A percentile compares a stretch with the other conserved stretches of the same genome.
phyloP scores from a whole-genome alignment of 1,284 basidiomycete species.

The Takashimella tepidaria region DNA sequence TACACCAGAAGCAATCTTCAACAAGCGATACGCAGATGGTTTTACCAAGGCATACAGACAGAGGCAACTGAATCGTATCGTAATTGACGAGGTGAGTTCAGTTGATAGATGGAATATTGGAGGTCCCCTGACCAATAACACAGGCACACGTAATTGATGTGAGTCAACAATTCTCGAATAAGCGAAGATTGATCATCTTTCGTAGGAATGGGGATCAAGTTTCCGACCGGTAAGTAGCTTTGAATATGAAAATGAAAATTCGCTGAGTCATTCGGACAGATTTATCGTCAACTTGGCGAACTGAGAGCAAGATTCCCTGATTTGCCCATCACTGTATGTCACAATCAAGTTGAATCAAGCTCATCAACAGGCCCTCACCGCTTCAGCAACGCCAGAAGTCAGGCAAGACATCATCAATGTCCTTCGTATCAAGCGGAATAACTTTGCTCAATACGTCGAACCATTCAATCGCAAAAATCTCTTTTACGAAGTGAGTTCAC shows the following conservation, averaged over 20 bases:
- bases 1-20: conserved; percentile 70
- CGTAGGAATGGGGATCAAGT: conserved; percentile 76
- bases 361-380: conserved; percentile 41
- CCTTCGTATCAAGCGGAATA: conserved; percentile 36
- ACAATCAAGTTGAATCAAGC: neutral
- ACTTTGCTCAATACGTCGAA: conserved; percentile 62
- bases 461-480: conserved; percentile 76
- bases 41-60: conserved; percentile 56
- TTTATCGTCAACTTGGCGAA: conserved; percentile 64
- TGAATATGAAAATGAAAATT: too few species aligned
- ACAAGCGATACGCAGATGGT: conserved; percentile 54
- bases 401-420: conserved; percentile 66
- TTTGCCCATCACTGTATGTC: conserved; percentile 70
- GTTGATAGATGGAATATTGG: too few species aligned
- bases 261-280: too few species aligned
- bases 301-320: conserved; percentile 64
- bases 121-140: too few species aligned
- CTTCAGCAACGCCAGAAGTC: conserved; percentile 55
- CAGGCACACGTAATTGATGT: conserved; percentile 83
- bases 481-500: conserved; percentile 62
- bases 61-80: conserved; percentile 61
- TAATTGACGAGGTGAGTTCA: conserved; percentile 67
- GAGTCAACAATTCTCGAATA: conserved; percentile 27
- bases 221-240: conserved; percentile 57
- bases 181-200: neutral